Percentiles rank a stretch among this genome's conserved stretches.
Evolutionary conservation across 2,329 filamentous ascomycete species (phyloP).

Genomic region (Neonectria sp.): DNA sequence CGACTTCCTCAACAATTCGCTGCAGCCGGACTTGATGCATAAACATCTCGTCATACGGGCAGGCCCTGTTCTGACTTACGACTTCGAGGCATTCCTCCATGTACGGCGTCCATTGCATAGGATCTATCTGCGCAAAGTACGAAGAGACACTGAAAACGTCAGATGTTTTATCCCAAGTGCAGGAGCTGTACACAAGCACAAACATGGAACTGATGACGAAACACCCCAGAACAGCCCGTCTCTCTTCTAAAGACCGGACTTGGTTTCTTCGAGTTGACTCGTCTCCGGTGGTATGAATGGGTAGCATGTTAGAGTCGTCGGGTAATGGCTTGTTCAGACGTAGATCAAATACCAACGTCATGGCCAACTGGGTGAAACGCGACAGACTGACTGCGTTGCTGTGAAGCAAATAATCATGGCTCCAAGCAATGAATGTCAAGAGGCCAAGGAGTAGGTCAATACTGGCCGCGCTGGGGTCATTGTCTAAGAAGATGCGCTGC

Average conservation of each 20-base stretch:
- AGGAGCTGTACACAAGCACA: not conserved
- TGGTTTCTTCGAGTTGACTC: no score
- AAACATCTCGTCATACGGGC: conserved; percentile 4
- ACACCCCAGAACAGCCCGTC: conserved; percentile 19
- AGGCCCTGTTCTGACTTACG: not conserved
- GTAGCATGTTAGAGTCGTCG: not conserved
- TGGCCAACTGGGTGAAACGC: conserved; percentile 14
- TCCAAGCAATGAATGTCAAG: conserved; percentile 16
- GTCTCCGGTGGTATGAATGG: no score
- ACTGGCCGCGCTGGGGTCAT: not conserved
- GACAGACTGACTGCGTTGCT: conserved; percentile 5
- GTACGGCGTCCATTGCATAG: conserved; percentile 14
- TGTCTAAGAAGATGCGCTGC: no score
- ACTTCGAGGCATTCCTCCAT: conserved; percentile 13
- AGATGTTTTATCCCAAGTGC: not conserved
- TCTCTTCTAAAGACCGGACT: not conserved
- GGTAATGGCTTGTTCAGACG: not conserved
- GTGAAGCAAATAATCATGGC: conserved; percentile 14
- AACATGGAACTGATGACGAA: conserved; percentile 20
- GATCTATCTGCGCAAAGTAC: conserved; percentile 6
- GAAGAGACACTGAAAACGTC: not conserved
- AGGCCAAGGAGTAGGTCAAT: conserved; percentile 15
- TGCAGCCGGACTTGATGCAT: conserved; percentile 12
- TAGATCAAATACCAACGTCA: conserved; percentile 7
- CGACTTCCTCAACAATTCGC: no score